A percentile compares a stretch with the other conserved stretches of the same genome.
These are phyloP conservation scores for Verticillium dahliae DNA, from an alignment of 2,329 filamentous ascomycete species.

Conservation along the genomic window DNA sequence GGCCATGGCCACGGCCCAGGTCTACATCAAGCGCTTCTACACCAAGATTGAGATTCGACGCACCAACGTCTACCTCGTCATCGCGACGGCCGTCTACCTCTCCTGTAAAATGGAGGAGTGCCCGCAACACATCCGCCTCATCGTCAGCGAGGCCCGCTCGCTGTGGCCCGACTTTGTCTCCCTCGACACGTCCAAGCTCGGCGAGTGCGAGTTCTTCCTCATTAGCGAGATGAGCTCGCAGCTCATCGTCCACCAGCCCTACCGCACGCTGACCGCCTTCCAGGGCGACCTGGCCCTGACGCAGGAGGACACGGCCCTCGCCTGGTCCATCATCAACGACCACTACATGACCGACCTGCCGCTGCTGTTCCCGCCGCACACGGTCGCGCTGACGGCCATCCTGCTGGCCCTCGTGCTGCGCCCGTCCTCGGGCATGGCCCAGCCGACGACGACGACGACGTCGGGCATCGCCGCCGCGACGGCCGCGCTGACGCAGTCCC, in stretches of 20 bases:
- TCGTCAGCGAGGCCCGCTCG: conserved; percentile 78
- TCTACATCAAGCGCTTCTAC: conserved; percentile 94
- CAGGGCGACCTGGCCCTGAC: conserved; percentile 63
- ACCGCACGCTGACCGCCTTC: conserved; percentile 70
- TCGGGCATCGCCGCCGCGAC: conserved; percentile 43
- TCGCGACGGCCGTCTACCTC: conserved; percentile 90
- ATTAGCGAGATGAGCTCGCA: conserved; percentile 89
- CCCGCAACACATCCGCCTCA: conserved; percentile 88
- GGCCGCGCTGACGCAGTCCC: conserved; percentile 40
- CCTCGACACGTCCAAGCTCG: conserved; percentile 75
- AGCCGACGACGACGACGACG: conserved; percentile 26
- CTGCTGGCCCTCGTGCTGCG: conserved; percentile 78
- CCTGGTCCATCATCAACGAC: conserved; percentile 83
- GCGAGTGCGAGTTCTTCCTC: conserved; percentile 88
- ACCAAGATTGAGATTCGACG: conserved; percentile 82
- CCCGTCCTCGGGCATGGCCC: conserved; percentile 36
- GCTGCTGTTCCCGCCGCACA: conserved; percentile 76
- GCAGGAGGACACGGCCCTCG: conserved; percentile 72
- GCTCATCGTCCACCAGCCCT: conserved; percentile 85
- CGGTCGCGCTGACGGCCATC: conserved; percentile 80
- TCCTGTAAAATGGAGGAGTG: conserved; percentile 98
- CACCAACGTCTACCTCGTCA: conserved; percentile 87
- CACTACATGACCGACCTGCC: conserved; percentile 90
- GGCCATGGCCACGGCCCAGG: conserved; percentile 85
- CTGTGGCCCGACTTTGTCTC: conserved; percentile 76